Base-by-base conservation (phyloP, 163 green algal species). In the Prototheca stagnorum region DNA sequence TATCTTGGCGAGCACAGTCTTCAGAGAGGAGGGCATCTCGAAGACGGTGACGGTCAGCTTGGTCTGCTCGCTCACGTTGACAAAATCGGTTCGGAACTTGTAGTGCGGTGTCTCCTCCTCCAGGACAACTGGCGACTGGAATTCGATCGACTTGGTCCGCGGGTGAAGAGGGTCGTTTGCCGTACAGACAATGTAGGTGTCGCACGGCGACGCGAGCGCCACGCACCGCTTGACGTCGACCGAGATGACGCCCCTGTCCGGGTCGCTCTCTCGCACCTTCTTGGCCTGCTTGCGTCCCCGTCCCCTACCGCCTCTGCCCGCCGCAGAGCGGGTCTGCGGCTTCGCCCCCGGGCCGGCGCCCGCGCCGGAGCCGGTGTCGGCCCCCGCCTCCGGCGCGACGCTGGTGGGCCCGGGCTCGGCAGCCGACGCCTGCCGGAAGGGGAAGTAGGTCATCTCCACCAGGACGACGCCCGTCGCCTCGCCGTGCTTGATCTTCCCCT, bases 21-120 rank as follows among this genome's bases (percentile, higher is more conserved):
- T 21, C 44, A 37, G 24, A 7, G 35, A n/a, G 26, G 31, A 29
- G 16, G 53, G 26, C 15, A 12, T 20, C n/a, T 33, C 14, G 22
- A 21, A 61, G n/a, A 61, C 31, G 3, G 27, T 47, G 7, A 61
- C 22, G 16, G 53, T 61, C 14, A 61, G 16, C 3, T 21, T 44
- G 34, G 41, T 47, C 24, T 19, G 8, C 9, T 43, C 29, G 14
- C 43, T 40, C 8, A 61, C 19, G 24, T 61, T 61, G 41, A 61
- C 53, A 61, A 47, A 47, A 23, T 47, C 40, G 8, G 16, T 47
- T 16, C 29, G 28, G 40, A 31, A 47, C 9, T 15, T 11, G 40
- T 47, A 47, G 22, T 47, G 40, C 19, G 40, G 40, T 21, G 28
- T 29, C 19, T 47, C 8, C 40, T 47, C 40, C 40, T 47, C 21